Conservation (phyloP, 345 rosid genomes). For the Euphorbia pulcherrima region DNA sequence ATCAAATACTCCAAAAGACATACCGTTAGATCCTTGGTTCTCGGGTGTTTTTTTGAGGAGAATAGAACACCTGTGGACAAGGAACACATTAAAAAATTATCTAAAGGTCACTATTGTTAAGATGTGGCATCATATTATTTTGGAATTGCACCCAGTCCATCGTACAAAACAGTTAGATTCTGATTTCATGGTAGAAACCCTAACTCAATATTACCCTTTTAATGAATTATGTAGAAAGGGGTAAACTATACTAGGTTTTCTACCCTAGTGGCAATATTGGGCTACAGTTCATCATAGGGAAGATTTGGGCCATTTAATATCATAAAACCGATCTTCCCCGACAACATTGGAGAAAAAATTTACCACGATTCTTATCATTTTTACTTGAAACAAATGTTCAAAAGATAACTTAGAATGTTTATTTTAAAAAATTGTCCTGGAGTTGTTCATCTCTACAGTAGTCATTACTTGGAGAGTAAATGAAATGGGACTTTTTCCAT, state of each 20-base stretch:
- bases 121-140: neutral
- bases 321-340: no score
- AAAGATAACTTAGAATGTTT: neutral
- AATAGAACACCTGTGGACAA: constrained; percentile 59
- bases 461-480: neutral
- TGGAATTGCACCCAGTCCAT: no score
- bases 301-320: no score
- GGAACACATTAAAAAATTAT: neutral
- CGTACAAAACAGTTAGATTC: no score
- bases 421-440: neutral
- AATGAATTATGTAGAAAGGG: no score
- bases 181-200: no score
- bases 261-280: no score
- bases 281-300: no score
- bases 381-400: neutral
- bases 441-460: neutral
- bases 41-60: constrained; percentile 69
- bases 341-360: no score
- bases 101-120: neutral
- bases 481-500: neutral
- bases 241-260: no score
- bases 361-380: neutral
- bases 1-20: constrained; percentile 17
- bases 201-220: no score
- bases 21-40: constrained; percentile 73